These are phyloP conservation scores for Geotrichum candidum DNA, from an alignment of 1,139 yeast species.

Conservation along the genomic window DNA sequence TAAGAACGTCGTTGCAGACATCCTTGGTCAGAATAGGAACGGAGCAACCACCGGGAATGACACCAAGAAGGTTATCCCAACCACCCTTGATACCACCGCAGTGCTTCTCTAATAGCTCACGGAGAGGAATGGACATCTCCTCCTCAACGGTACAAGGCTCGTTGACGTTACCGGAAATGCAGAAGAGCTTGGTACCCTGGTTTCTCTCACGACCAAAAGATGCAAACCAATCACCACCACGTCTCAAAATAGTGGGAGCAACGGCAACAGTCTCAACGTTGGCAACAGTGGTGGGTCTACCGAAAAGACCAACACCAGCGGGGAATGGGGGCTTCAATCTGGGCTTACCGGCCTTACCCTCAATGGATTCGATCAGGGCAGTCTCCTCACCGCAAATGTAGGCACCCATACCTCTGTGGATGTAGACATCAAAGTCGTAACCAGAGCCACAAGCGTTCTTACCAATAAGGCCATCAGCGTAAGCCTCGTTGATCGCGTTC, in stretches of 20 bases:
- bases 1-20: slow-evolving; percentile 59
- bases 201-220: slow-evolving; percentile 80
- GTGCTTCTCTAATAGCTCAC: slow-evolving; percentile 74
- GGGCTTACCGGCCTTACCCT: slow-evolving; percentile 90
- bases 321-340: slow-evolving; percentile 92
- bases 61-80: slow-evolving; percentile 82
- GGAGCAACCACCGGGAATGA: slow-evolving; percentile 84
- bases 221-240: slow-evolving; percentile 85
- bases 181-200: slow-evolving; percentile 72
- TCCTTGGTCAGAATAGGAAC: slow-evolving; percentile 72
- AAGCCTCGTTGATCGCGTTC: slow-evolving; percentile 79
- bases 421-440: slow-evolving; percentile 69
- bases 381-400: slow-evolving; percentile 90
- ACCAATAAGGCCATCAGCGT: slow-evolving; percentile 71
- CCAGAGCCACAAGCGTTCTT: slow-evolving; percentile 84
- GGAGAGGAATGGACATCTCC: slow-evolving; percentile 83
- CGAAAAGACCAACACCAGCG: slow-evolving; percentile 85
- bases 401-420: slow-evolving; percentile 91
- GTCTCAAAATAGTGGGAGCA: slow-evolving; percentile 79
- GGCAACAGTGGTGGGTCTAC: slow-evolving; percentile 85
- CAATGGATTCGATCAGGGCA: slow-evolving; percentile 76
- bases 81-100: slow-evolving; percentile 90
- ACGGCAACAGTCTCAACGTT: slow-evolving; percentile 87
- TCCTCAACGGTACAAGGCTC: slow-evolving; percentile 91
- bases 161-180: slow-evolving; percentile 84